Percentiles rank a stretch among this genome's conserved stretches.
phyloP scores from a whole-genome alignment of 2,329 filamentous ascomycete genomes.

The Fusarium abutilonis region DNA sequence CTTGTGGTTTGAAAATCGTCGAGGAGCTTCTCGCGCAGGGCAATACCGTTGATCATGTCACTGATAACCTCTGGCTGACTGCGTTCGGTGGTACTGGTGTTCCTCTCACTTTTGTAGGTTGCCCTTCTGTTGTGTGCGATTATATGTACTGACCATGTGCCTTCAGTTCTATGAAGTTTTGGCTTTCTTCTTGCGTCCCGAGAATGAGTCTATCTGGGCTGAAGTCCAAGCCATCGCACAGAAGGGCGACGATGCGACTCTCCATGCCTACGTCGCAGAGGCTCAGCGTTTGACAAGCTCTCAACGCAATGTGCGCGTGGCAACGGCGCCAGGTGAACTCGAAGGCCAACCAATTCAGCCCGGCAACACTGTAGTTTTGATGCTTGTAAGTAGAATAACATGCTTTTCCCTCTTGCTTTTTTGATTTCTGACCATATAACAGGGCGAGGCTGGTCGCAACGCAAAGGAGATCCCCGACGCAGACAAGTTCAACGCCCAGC shows the following conservation, averaged over 20 bases:
- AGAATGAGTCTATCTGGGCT: conserved; percentile 55
- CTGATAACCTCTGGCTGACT: conserved; percentile 52
- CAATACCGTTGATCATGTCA: conserved; percentile 47
- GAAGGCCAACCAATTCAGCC: conserved; percentile 53
- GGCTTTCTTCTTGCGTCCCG: conserved; percentile 53
- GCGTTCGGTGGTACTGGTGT: conserved; percentile 55
- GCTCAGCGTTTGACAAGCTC: conserved; percentile 54
- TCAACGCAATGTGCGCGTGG: conserved; percentile 53
- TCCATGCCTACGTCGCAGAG: conserved; percentile 54
- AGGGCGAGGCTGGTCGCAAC: conserved; percentile 55
- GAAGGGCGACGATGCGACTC: conserved; percentile 48
- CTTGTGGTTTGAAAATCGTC: conserved; percentile 52
- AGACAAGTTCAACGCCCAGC: conserved; percentile 55
- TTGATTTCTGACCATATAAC: conserved; percentile 21
- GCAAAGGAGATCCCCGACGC: conserved; percentile 51
- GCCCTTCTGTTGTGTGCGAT: no score
- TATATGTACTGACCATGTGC: background rate
- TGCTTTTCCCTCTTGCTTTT: fast-evolving
- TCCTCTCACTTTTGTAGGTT: conserved; percentile 52
- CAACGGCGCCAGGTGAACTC: conserved; percentile 48
- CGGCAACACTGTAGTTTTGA: conserved; percentile 53
- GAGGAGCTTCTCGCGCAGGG: conserved; percentile 51
- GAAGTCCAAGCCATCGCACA: conserved; percentile 54
- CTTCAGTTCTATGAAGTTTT: conserved; percentile 57
- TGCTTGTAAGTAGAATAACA: conserved; percentile 50